Evolutionary conservation across 2,329 filamentous ascomycete genomes (phyloP).

Genomic region (Stemphylium beticola): DNA sequence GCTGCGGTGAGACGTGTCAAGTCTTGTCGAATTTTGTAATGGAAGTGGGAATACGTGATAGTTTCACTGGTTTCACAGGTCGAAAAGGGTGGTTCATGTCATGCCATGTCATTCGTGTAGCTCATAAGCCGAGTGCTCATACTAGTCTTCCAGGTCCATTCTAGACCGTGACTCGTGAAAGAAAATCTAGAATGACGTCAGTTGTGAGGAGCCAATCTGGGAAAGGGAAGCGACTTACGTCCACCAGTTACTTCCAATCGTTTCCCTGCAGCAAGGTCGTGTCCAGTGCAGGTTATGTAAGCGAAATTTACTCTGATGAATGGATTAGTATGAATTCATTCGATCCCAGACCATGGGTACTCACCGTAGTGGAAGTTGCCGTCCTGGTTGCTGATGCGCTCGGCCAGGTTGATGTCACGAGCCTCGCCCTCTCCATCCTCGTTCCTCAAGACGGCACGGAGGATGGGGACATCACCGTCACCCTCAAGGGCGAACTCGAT

Average conservation of each 20-base stretch:
- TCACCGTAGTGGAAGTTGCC: constrained; percentile 46
- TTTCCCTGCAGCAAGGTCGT: neutral
- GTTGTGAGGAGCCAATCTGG: neutral
- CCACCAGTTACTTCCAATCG: neutral
- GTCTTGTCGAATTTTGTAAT: too few relatives aligned
- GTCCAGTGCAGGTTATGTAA: neutral
- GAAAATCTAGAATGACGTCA: neutral
- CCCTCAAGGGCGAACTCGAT: constrained; percentile 60
- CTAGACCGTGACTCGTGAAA: neutral
- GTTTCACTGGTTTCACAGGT: too few relatives aligned
- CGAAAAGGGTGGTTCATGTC: too few relatives aligned
- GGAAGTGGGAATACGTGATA: too few relatives aligned
- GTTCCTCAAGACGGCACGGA: constrained; percentile 58
- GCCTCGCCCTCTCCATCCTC: constrained; percentile 51
- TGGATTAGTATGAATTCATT: neutral
- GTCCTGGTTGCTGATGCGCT: constrained; percentile 61
- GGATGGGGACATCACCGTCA: constrained; percentile 57
- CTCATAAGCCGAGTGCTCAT: neutral
- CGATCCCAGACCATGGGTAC: neutral
- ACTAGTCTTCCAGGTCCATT: neutral
- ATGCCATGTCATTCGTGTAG: neutral
- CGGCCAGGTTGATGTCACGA: constrained; percentile 62
- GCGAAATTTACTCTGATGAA: neutral
- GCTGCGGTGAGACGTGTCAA: too few relatives aligned
- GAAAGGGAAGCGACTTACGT: neutral